Evolutionary conservation across 305 asterid genomes (phyloP).

Genomic region (Lippia alba): DNA sequence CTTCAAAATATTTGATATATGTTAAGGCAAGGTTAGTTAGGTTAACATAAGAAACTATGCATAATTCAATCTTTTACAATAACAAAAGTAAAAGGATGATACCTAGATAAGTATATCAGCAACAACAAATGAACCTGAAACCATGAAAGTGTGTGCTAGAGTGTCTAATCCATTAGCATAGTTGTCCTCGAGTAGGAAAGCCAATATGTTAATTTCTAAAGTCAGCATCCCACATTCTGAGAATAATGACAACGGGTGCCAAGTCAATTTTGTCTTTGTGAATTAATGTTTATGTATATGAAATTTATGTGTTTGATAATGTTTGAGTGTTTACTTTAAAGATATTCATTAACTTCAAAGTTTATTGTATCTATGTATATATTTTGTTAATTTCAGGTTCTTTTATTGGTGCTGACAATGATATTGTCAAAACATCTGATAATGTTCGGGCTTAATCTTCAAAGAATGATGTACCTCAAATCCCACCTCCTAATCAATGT

Average conservation of each 20-base stretch:
- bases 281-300: too few relatives aligned
- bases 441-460: too few relatives aligned
- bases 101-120: slow-evolving; percentile 62
- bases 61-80: neutral
- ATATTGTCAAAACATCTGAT: too few relatives aligned
- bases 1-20: neutral
- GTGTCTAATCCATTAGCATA: slow-evolving; percentile 60
- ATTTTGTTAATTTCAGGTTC: too few relatives aligned
- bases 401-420: too few relatives aligned
- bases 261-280: slow-evolving; percentile 37
- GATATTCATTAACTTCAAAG: too few relatives aligned
- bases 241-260: slow-evolving; percentile 55
- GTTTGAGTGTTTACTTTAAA: too few relatives aligned
- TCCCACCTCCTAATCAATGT: too few relatives aligned
- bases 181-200: slow-evolving; percentile 61
- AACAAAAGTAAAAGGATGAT: neutral
- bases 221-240: slow-evolving; percentile 56
- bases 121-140: slow-evolving; percentile 59
- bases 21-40: neutral
- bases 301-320: too few relatives aligned
- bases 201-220: slow-evolving; percentile 53
- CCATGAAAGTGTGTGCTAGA: slow-evolving; percentile 51
- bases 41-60: neutral
- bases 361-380: too few relatives aligned
- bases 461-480: too few relatives aligned